Evolutionary conservation across 192 early-diverging fungal species (phyloP).

Genomic region (Ambispora gerdemannii): DNA sequence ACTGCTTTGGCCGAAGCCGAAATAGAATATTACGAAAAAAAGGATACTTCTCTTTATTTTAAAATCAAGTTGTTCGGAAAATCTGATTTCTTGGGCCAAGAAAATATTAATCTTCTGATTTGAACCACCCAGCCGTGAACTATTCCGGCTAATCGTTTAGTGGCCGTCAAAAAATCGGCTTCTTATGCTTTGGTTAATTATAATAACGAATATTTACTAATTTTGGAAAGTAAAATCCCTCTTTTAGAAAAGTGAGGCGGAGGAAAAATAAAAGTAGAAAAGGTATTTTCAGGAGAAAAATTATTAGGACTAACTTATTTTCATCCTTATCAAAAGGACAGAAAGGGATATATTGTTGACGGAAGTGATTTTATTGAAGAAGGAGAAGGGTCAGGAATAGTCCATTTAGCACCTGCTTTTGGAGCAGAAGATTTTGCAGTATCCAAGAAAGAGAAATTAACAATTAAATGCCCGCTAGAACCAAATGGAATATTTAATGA

Average conservation of each 20-base stretch:
- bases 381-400: background rate
- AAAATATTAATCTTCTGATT: background rate
- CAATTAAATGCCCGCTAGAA: background rate
- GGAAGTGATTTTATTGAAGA: constrained; percentile 1
- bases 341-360: background rate
- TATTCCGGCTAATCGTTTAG: background rate
- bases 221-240: background rate
- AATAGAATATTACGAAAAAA: background rate
- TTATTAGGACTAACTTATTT: constrained; percentile 1
- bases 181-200: constrained; percentile 6
- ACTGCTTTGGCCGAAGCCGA: background rate
- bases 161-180: background rate
- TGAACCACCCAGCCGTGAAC: background rate
- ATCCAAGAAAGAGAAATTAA: background rate
- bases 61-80: background rate
- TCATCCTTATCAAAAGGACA: background rate
- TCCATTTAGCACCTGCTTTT: background rate
- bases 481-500: background rate
- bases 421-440: background rate
- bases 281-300: constrained; percentile 1
- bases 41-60: background rate
- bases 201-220: background rate
- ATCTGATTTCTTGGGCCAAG: background rate
- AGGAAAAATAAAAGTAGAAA: background rate
- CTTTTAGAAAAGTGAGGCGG: background rate